A percentile compares a stretch with the other conserved stretches of the same genome.
These are phyloP conservation scores for Globisporangium paroecandrum DNA, from an alignment of 352 stramenopile genomes.

Conservation along the genomic window DNA sequence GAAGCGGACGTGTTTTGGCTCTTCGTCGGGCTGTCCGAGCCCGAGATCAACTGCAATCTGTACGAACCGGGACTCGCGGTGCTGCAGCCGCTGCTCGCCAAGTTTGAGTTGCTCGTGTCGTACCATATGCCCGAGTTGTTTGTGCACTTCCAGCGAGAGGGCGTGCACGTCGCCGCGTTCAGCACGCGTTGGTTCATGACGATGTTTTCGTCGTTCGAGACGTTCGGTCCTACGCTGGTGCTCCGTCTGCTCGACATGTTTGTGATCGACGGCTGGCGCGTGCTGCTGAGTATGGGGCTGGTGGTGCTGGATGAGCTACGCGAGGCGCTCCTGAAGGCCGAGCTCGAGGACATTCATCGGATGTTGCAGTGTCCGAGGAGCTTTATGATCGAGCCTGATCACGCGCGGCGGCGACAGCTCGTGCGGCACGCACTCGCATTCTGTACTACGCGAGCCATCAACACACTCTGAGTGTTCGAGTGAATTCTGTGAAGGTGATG, in stretches of 20 bases:
- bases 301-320: slow-evolving; percentile 76
- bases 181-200: slow-evolving; percentile 83
- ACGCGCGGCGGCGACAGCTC: slow-evolving; percentile 42
- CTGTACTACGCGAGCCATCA: slow-evolving; percentile 58
- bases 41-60: slow-evolving; percentile 65
- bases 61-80: slow-evolving; percentile 76
- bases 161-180: slow-evolving; percentile 67
- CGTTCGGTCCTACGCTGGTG: slow-evolving; percentile 61
- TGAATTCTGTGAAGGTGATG: neutral
- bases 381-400: slow-evolving; percentile 45
- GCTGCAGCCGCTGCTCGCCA: slow-evolving; percentile 58
- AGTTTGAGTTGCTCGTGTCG: slow-evolving; percentile 64
- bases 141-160: slow-evolving; percentile 50
- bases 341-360: slow-evolving; percentile 69
- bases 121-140: slow-evolving; percentile 67
- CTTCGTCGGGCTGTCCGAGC: slow-evolving; percentile 75
- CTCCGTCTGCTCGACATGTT: slow-evolving; percentile 75
- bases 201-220: slow-evolving; percentile 82
- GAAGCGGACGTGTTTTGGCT: slow-evolving; percentile 82
- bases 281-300: slow-evolving; percentile 75
- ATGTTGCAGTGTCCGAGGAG: slow-evolving; percentile 62
- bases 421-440: slow-evolving; percentile 56
- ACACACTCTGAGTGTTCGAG: slow-evolving; percentile 16
- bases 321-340: slow-evolving; percentile 37
- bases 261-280: slow-evolving; percentile 74